A percentile compares a stretch with the other conserved stretches of the same genome.
Conservation (phyloP, 345 rosid genomes). For the Populus nigra region DNA sequence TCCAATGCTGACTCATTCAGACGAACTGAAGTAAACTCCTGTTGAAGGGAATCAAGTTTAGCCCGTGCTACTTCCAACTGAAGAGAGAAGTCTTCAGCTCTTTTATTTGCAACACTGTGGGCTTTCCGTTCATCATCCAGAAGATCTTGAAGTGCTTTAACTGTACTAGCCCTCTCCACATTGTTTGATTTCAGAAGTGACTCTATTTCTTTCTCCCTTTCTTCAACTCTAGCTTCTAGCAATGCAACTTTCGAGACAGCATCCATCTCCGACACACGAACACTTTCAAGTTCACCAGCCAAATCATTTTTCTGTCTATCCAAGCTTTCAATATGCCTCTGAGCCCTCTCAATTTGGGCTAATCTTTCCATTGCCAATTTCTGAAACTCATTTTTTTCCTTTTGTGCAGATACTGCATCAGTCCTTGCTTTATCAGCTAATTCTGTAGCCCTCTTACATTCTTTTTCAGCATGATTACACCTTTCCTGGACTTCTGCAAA, state of each 20-base stretch:
- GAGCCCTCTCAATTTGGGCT: constrained; percentile 75
- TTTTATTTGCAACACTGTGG: constrained; percentile 60
- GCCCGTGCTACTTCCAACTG: constrained; percentile 85
- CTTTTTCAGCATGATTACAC: constrained; percentile 76
- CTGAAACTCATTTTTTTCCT: constrained; percentile 75
- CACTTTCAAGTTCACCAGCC: constrained; percentile 54
- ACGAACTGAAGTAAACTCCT: constrained; percentile 71
- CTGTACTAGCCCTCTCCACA: constrained; percentile 74
- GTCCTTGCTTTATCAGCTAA: constrained; percentile 80
- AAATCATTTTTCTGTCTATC: constrained; percentile 69
- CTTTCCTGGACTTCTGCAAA: constrained; percentile 83
- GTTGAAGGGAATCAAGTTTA: constrained; percentile 75
- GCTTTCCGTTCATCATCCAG: constrained; percentile 83
- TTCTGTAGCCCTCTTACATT: constrained; percentile 84
- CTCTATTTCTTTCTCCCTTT: constrained; percentile 94
- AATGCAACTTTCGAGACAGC: constrained; percentile 63
- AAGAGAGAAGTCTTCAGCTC: constrained; percentile 79
- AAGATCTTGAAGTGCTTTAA: constrained; percentile 72
- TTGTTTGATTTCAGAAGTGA: constrained; percentile 65
- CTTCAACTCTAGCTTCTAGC: constrained; percentile 85
- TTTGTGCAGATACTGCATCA: constrained; percentile 78
- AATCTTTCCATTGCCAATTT: constrained; percentile 85
- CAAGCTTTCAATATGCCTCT: constrained; percentile 75
- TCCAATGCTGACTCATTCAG: constrained; percentile 85
- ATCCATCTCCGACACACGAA: constrained; percentile 63